Conservation (phyloP, 2,329 filamentous ascomycete genomes). For the Cordyceps farinosa region DNA sequence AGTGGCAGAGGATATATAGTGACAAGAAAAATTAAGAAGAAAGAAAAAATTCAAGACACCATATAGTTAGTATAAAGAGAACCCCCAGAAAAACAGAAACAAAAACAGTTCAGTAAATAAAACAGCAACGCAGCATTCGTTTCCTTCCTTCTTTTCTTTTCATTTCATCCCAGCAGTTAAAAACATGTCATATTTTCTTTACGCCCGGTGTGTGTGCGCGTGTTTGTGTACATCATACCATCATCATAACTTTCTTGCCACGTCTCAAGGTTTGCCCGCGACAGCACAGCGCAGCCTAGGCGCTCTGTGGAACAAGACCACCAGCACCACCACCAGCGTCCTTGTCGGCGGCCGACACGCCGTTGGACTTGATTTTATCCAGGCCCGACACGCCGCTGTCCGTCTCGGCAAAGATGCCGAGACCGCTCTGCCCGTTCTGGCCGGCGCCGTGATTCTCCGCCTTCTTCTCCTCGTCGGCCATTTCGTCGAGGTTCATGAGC, state of each 20-base stretch:
- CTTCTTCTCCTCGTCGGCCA: constrained; percentile 30
- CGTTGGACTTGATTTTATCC: constrained; percentile 31
- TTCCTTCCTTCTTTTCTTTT: neutral
- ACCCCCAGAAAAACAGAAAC: neutral
- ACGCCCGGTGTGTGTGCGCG: neutral
- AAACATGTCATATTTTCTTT: neutral
- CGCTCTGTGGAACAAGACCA: constrained; percentile 27
- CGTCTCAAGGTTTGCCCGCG: constrained; percentile 7
- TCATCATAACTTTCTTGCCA: constrained; percentile 2
- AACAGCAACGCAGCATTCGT: neutral
- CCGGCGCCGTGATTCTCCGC: constrained; percentile 10
- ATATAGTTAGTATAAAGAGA: neutral
- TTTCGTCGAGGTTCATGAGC: constrained; percentile 65
- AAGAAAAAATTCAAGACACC: neutral
- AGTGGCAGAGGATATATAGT: neutral
- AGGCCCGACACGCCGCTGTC: constrained; percentile 43
- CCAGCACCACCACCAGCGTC: neutral
- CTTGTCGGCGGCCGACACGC: constrained; percentile 25
- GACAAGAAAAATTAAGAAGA: neutral
- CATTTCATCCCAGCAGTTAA: constrained; percentile 1
- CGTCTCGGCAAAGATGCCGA: constrained; percentile 43
- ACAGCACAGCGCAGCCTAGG: constrained; percentile 27
- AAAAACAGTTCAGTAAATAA: neutral
- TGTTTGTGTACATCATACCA: constrained; percentile 11
- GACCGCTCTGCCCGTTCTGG: constrained; percentile 29